Percentiles rank a stretch among this genome's conserved stretches.
phyloP scores from a whole-genome alignment of 805 yeast genomes.

The Maudiozyma barnettii region DNA sequence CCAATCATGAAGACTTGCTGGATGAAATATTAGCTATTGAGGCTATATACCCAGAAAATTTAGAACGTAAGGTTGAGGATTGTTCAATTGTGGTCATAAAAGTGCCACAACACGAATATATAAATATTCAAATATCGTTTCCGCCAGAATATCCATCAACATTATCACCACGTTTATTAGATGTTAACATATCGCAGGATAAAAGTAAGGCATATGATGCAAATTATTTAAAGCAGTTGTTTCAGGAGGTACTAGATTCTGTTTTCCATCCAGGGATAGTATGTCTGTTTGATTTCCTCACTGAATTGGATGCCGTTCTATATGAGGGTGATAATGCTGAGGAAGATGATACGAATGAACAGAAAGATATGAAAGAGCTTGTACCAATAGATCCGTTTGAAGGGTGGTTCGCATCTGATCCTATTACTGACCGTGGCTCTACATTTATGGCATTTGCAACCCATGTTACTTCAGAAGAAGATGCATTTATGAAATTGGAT shows the following conservation, averaged over 20 bases:
- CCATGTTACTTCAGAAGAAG: constrained; percentile 52
- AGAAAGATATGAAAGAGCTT: constrained; percentile 7
- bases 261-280: constrained; percentile 55
- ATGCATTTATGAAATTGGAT: constrained; percentile 47
- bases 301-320: constrained; percentile 52
- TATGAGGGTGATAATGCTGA: constrained; percentile 19
- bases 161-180: constrained; percentile 52
- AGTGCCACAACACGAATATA: constrained; percentile 53
- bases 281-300: constrained; percentile 67
- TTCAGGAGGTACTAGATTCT: constrained; percentile 43
- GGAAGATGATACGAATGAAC: constrained; percentile 9
- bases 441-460: constrained; percentile 73
- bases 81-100: constrained; percentile 35
- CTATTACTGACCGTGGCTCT: constrained; percentile 74
- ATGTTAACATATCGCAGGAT: constrained; percentile 31
- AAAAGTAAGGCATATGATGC: constrained; percentile 30
- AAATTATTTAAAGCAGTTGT: constrained; percentile 38
- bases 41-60: constrained; percentile 72
- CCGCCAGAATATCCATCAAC: constrained; percentile 60
- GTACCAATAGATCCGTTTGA: constrained; percentile 39
- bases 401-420: constrained; percentile 72
- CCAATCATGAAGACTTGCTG: constrained; percentile 17
- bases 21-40: constrained; percentile 79
- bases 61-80: constrained; percentile 29
- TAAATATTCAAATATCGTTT: constrained; percentile 58